phyloP scores from a whole-genome alignment of 1,139 yeast species.

The Keqinozyma sinolaborantium region DNA sequence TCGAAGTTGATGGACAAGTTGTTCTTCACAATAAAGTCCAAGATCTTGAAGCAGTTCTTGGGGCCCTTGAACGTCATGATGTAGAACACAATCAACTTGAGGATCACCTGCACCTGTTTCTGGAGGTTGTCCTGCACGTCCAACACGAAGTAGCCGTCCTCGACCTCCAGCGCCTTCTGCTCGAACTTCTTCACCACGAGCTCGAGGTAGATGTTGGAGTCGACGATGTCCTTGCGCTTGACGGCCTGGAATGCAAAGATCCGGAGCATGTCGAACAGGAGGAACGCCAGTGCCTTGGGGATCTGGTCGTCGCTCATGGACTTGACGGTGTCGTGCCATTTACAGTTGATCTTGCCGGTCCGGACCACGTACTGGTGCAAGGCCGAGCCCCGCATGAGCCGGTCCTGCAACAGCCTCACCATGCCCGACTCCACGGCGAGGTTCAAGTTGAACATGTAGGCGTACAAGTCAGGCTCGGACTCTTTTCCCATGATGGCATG shows the following conservation, averaged over 20 bases:
- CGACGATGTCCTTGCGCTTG: conserved; percentile 24
- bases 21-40: conserved; percentile 30
- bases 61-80: conserved; percentile 39
- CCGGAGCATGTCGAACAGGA: conserved; percentile 24
- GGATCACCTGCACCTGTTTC: conserved; percentile 24
- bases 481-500: conserved; percentile 16
- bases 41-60: conserved; percentile 26
- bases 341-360: conserved; percentile 35
- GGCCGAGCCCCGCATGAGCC: conserved; percentile 25
- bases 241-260: conserved; percentile 21
- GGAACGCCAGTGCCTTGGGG: conserved; percentile 31
- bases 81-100: conserved; percentile 26
- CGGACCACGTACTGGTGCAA: conserved; percentile 30
- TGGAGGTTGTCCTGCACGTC: conserved; percentile 14
- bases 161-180: conserved; percentile 14
- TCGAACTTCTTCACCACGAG: conserved; percentile 38
- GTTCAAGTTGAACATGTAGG: conserved; percentile 32
- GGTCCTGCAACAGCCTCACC: conserved; percentile 19
- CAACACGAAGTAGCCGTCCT: conserved; percentile 7
- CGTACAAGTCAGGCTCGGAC: conserved; percentile 23
- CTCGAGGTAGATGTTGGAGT: conserved; percentile 31
- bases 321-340: conserved; percentile 33
- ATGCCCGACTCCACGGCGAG: conserved; percentile 20
- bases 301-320: conserved; percentile 11
- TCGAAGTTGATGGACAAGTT: conserved; percentile 22